Conservation (phyloP, 768 basidiomycete species). For the Suillus placidus region DNA sequence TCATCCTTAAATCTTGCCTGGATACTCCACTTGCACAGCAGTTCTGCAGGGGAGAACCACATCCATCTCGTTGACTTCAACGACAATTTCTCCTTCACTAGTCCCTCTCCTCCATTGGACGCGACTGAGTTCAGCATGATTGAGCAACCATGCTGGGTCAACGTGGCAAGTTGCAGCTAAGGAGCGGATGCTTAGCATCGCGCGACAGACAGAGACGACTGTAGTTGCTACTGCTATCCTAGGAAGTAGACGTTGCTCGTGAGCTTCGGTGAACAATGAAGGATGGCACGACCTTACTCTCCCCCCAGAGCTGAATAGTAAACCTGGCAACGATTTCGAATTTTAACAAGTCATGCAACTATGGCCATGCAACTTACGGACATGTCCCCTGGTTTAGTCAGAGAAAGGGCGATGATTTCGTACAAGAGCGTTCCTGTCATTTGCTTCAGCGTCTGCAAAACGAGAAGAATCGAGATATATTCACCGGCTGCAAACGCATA, state of each 20-base stretch:
- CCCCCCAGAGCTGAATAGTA: constrained; percentile 14
- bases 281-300: constrained; percentile 13
- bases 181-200: constrained; percentile 45
- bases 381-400: constrained; percentile 8
- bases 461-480: no score
- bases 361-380: constrained; percentile 10
- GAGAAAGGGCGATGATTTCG: constrained; percentile 15
- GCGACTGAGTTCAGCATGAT: constrained; percentile 48
- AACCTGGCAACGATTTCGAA: constrained; percentile 9
- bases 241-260: neutral
- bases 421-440: constrained; percentile 23
- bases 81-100: constrained; percentile 42
- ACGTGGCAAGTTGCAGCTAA: constrained; percentile 45
- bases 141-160: constrained; percentile 47
- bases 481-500: constrained; percentile 25
- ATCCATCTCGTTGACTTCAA: constrained; percentile 15
- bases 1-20: no score
- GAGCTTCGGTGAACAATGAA: neutral
- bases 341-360: neutral
- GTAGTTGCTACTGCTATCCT: constrained; percentile 16
- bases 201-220: constrained; percentile 37
- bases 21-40: neutral
- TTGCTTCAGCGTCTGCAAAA: neutral
- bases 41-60: neutral
- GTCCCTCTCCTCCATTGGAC: constrained; percentile 41